Base-by-base conservation (phyloP, 1,139 yeast genomes). In the Debaryomyces psychrophilus region DNA sequence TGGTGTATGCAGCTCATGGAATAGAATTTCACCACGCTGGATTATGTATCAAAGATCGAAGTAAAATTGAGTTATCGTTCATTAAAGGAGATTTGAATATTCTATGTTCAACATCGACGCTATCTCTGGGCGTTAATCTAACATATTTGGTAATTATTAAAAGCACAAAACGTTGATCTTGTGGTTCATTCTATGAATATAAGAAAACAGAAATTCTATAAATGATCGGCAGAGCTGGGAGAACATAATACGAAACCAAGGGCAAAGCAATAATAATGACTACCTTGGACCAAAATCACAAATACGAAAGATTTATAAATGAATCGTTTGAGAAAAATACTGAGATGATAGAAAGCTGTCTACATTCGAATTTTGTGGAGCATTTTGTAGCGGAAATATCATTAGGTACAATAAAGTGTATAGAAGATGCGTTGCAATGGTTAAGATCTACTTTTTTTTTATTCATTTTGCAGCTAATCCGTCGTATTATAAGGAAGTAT, bases 1-100 rank as follows among this genome's bases (percentile, higher is more conserved):
- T 9, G 11, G 5, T 17, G 6, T 26, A 17, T 14, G 26, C 23
- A 14, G 23, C 23, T 11, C 51, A 55, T 1, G 83, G 83, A 0
- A 64, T 81, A 20, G 82, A 79, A 0, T 79, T 67, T 49, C 86
- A 82, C 52, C 84, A 82, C 61, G 87, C 87, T 1, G 87, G 87
- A 0, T 61, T 82, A 37, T 60, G 73, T 2, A 51, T 61, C 38
- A 62, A 59, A 2, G 86, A 82, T 53, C 61, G 86, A 38, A 56
- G 52, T 12, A 52, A 61, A 3, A 69, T 81, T 14, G 86, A 82
- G 52, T 58, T 60, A 15, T 60, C 65, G 9, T 82, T 80, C 48
- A 60, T 72, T 1, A 59, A 57, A 12, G 83, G 83, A 0, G 56
- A 60, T 1, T 58, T 79, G 11, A 66, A 62, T 44, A 62, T 77